Base-by-base conservation (phyloP, 225 moss, liverwort and hornwort species). In the Asterella californica region DNA sequence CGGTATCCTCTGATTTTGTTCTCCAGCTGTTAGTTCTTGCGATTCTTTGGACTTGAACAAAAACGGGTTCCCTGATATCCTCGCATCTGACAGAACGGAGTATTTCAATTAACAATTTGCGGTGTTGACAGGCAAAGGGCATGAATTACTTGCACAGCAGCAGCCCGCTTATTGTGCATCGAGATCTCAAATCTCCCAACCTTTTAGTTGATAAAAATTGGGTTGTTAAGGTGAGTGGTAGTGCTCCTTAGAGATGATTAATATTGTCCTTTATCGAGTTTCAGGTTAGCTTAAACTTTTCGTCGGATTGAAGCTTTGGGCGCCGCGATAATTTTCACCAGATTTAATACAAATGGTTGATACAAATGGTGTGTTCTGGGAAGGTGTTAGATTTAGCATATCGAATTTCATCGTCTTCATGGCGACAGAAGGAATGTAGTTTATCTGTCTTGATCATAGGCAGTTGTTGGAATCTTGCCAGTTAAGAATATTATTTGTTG, bases 81-180 rank as follows among this genome's bases (percentile, higher is more conserved):
- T 33, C 46, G 54, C 37, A 69, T 33, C 47, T 54, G 38, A n/a
- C 57, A 80, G 49, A 29, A 63, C 15, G 29, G 45, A 76, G 37
- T 54, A 55, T 48, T 68, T 79, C 18, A 27, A 36, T 24, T 79
- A 72, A 54, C 27, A 62, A 5, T 76, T 36, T 70, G n/a, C 10
- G 70, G 34, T 22, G 78, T 66, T 74, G 11, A 74, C 83, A 88
- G 88, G 88, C 88, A 8, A 88, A 88, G 65, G 88, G 88, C 27
- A 88, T 88, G 88, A 88, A 88, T 81, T 88, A 88, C 73, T 60
- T 88, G 75, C 88, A 88, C 55, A 88, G 83, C 61, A 80, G 85
- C 27, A 74, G 78, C 57, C 88, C 88, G 34, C 69, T 85, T 6
- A 83, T 88, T 70, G 88, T 88, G 9, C 88, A 88, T 72, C 73